These are phyloP conservation scores for Leptographium flavum DNA, from an alignment of 2,329 filamentous ascomycete genomes.

Conservation along the genomic window DNA sequence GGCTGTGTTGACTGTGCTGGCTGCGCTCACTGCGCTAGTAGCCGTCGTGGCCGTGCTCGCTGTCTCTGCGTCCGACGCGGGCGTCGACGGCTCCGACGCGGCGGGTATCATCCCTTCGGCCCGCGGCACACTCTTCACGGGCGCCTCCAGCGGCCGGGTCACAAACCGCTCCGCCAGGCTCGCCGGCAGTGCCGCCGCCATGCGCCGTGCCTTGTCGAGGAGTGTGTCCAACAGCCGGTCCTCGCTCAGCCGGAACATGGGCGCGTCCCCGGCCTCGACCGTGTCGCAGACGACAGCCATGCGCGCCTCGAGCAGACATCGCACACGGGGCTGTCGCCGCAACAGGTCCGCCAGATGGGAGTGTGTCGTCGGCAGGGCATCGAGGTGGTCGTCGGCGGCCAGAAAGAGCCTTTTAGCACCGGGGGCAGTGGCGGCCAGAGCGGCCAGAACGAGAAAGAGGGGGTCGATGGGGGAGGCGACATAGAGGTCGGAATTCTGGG, in stretches of 20 bases:
- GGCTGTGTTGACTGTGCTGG: slow-evolving; percentile 7
- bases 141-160: slow-evolving; percentile 58
- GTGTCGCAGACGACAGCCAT: slow-evolving; percentile 65
- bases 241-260: slow-evolving; percentile 68
- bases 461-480: slow-evolving; percentile 75
- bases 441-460: slow-evolving; percentile 68
- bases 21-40: slow-evolving; percentile 7
- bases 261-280: slow-evolving; percentile 70
- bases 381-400: slow-evolving; percentile 57
- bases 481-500: slow-evolving; percentile 59
- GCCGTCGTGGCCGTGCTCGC: slow-evolving; percentile 20
- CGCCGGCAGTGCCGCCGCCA: slow-evolving; percentile 50
- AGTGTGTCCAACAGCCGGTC: slow-evolving; percentile 54
- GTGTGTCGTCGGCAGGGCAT: slow-evolving; percentile 39
- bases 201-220: slow-evolving; percentile 54
- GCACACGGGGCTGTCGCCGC: slow-evolving; percentile 27
- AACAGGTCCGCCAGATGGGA: slow-evolving; percentile 47
- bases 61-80: slow-evolving; percentile 23
- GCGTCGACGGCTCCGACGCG: slow-evolving; percentile 18
- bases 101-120: not conserved
- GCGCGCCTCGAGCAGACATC: slow-evolving; percentile 43
- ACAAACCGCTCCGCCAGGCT: slow-evolving; percentile 84
- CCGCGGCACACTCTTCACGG: slow-evolving; percentile 50
- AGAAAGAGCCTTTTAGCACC: slow-evolving; percentile 50
- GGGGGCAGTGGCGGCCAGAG: slow-evolving; percentile 32